Evolutionary conservation across 192 early-diverging fungal species (phyloP).

Genomic region (Ambispora gerdemannii): DNA sequence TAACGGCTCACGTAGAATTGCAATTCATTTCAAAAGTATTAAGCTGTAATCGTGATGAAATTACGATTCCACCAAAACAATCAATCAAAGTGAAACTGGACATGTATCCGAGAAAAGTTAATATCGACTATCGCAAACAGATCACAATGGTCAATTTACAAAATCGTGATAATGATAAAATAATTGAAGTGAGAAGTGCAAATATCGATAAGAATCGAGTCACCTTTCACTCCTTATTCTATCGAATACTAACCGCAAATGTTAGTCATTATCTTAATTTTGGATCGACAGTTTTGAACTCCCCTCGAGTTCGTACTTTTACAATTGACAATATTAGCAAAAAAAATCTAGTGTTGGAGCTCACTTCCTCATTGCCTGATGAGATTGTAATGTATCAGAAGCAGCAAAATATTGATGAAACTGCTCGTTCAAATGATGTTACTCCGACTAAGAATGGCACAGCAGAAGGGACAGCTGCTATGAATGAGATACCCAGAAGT

Average conservation of each 20-base stretch:
- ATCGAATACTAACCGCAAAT: conserved; percentile 80
- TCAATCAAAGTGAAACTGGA: conserved; percentile 82
- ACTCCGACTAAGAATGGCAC: background rate
- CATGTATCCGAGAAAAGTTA: conserved; percentile 96
- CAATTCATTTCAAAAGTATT: conserved; percentile 92
- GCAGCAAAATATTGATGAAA: background rate
- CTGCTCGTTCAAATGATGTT: background rate
- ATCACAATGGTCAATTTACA: conserved; percentile 88
- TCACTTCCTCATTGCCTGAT: conserved; percentile 44
- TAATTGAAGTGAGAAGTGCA: conserved; percentile 85
- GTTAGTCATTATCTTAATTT: conserved; percentile 95
- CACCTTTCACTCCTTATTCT: conserved; percentile 95
- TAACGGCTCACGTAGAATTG: conserved; percentile 79
- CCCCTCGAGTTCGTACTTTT: conserved; percentile 73
- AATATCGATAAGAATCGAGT: conserved; percentile 97
- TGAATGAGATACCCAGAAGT: background rate
- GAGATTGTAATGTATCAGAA: conserved; percentile 42
- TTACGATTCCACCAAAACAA: conserved; percentile 74
- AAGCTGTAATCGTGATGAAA: conserved; percentile 67
- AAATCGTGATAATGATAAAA: conserved; percentile 86
- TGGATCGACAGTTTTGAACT: conserved; percentile 82
- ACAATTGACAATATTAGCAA: conserved; percentile 81
- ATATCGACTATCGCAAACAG: conserved; percentile 96
- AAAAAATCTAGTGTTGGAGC: conserved; percentile 46
- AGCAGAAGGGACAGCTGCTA: too few relatives aligned